Evolutionary conservation across 2,329 filamentous ascomycete species (phyloP).

Genomic region (Drechslerella coelobrocha): DNA sequence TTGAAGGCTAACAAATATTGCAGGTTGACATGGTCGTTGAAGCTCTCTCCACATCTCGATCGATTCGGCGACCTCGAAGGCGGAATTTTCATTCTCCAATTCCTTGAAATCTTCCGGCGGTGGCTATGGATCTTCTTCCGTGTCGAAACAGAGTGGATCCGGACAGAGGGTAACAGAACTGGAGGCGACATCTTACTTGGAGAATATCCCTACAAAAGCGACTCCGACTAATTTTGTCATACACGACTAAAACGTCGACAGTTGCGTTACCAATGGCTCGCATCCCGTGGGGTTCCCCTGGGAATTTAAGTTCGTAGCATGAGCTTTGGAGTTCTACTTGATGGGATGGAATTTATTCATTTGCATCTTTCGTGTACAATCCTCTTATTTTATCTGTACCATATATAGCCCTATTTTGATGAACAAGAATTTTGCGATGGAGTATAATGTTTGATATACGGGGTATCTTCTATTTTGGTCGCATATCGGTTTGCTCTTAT

Average conservation of each 20-base stretch:
- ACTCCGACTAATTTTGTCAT: slow-evolving; percentile 61
- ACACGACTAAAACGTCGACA: neutral
- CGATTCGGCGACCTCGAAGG: slow-evolving; percentile 86
- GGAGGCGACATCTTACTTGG: slow-evolving; percentile 73
- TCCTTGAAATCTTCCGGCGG: slow-evolving; percentile 82
- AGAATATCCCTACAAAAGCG: slow-evolving; percentile 71
- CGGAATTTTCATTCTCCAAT: slow-evolving; percentile 85
- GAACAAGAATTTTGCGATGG: too few species aligned
- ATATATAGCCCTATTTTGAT: too few species aligned
- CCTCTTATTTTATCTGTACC: neutral
- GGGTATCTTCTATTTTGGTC: too few species aligned
- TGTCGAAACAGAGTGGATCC: slow-evolving; percentile 90
- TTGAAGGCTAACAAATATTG: slow-evolving; percentile 75
- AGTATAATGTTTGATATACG: too few species aligned
- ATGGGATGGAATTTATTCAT: neutral
- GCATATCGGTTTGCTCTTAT: too few species aligned
- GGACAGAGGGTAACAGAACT: slow-evolving; percentile 67
- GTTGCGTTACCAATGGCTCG: too few species aligned
- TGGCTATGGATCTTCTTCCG: slow-evolving; percentile 99
- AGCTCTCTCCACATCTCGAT: slow-evolving; percentile 80
- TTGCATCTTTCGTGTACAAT: neutral
- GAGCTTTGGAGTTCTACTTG: neutral
- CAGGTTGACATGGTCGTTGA: slow-evolving; percentile 77
- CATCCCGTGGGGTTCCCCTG: neutral
- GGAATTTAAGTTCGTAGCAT: neutral